These are phyloP conservation scores for Ramalina intermedia DNA, from an alignment of 495 filamentous ascomycete species.

Conservation along the genomic window DNA sequence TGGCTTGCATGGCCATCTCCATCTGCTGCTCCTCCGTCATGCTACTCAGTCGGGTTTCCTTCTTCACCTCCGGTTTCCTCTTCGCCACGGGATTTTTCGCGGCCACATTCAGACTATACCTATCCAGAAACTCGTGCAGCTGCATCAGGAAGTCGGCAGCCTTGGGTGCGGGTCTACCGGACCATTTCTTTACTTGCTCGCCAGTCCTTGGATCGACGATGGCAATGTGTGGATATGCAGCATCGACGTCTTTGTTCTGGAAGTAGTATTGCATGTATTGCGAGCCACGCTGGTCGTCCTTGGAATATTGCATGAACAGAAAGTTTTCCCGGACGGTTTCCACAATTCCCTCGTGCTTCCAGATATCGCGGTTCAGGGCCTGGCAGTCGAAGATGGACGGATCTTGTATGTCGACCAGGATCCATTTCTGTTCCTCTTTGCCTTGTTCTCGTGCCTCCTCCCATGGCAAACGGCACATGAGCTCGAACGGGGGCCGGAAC, in stretches of 20 bases:
- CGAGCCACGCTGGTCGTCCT: slow-evolving; percentile 57
- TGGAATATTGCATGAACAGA: slow-evolving; percentile 83
- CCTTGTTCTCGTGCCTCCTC: slow-evolving; percentile 72
- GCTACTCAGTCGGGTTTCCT: slow-evolving; percentile 57
- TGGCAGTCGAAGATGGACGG: slow-evolving; percentile 85
- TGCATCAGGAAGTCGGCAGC: slow-evolving; percentile 76
- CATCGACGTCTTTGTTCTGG: slow-evolving; percentile 49
- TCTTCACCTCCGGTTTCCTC: slow-evolving; percentile 54
- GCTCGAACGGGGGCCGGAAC: slow-evolving; percentile 77
- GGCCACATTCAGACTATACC: slow-evolving; percentile 75
- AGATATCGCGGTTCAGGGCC: slow-evolving; percentile 81
- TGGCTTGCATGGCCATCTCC: slow-evolving; percentile 81
- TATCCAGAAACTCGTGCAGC: slow-evolving; percentile 86
- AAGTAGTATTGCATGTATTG: slow-evolving; percentile 89
- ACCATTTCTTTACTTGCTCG: slow-evolving; percentile 95
- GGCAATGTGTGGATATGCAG: slow-evolving; percentile 86
- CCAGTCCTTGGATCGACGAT: slow-evolving; percentile 93
- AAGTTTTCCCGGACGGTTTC: slow-evolving; percentile 82
- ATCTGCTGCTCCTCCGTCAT: slow-evolving; percentile 98
- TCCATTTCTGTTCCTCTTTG: slow-evolving; percentile 78
- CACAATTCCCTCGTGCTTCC: slow-evolving; percentile 69
- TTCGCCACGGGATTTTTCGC: slow-evolving; percentile 86
- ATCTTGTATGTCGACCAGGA: slow-evolving; percentile 91
- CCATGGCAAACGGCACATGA: slow-evolving; percentile 63
- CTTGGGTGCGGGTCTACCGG: slow-evolving; percentile 61